These are phyloP conservation scores for Sparassis latifolia DNA, from an alignment of 1,284 basidiomycete species.

Conservation along the genomic window DNA sequence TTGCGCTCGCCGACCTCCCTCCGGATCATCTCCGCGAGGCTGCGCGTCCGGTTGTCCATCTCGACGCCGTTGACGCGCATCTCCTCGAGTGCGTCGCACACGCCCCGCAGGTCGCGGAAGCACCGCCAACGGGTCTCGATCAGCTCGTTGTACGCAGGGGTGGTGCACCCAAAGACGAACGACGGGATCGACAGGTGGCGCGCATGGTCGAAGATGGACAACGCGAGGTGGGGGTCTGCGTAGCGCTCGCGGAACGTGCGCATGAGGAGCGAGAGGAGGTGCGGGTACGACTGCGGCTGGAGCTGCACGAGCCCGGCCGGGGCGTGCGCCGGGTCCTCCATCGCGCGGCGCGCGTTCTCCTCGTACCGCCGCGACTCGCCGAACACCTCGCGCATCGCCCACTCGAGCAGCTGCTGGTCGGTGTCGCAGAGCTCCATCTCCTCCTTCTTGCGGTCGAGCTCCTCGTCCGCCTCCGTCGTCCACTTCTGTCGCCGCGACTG, in stretches of 20 bases:
- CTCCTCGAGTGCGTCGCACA: conserved; percentile 67
- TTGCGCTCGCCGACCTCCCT: conserved; percentile 51
- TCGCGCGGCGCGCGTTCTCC: conserved; percentile 35
- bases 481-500: conserved; percentile 43
- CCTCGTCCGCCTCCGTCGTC: conserved; percentile 46
- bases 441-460: conserved; percentile 72
- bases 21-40: conserved; percentile 61
- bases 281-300: conserved; percentile 64
- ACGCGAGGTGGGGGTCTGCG: conserved; percentile 71
- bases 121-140: conserved; percentile 75
- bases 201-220: conserved; percentile 80
- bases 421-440: conserved; percentile 65
- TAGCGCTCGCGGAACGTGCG: conserved; percentile 70
- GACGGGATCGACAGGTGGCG: conserved; percentile 66
- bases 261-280: conserved; percentile 71
- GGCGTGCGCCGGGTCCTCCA: conserved; percentile 21
- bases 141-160: conserved; percentile 80
- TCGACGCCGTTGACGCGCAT: conserved; percentile 76
- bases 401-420: conserved; percentile 70
- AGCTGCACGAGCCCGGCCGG: conserved; percentile 26
- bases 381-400: conserved; percentile 72
- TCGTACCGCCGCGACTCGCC: conserved; percentile 45
- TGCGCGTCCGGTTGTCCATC: conserved; percentile 53
- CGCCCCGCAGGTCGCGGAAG: conserved; percentile 73
- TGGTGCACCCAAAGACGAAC: conserved; percentile 83